These are phyloP conservation scores for Gyrodon lividus DNA, from an alignment of 768 basidiomycete species.

Conservation along the genomic window DNA sequence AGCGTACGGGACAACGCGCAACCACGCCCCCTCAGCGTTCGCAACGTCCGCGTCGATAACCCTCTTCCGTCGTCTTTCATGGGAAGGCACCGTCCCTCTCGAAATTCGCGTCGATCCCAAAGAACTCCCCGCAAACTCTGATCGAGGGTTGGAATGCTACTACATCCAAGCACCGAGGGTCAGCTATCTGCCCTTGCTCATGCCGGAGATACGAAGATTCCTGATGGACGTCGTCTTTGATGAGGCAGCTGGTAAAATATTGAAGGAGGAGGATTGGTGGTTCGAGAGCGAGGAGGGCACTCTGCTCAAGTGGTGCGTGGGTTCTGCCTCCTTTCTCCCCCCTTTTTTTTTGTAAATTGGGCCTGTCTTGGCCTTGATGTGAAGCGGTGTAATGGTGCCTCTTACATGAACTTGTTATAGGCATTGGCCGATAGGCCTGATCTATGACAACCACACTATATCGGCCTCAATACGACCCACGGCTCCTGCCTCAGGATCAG, in stretches of 20 bases:
- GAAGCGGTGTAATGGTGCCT: background rate
- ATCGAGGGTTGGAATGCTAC: conserved; percentile 87
- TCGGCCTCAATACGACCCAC: conserved; percentile 51
- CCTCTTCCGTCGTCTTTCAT: conserved; percentile 83
- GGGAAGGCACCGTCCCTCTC: conserved; percentile 89
- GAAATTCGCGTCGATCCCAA: conserved; percentile 88
- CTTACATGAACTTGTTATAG: conserved; percentile 42
- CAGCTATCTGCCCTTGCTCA: conserved; percentile 87
- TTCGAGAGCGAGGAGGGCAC: conserved; percentile 88
- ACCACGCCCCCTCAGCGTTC: conserved; percentile 45
- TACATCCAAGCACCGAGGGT: conserved; percentile 90
- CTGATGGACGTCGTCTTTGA: conserved; percentile 92
- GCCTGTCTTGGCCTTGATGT: background rate
- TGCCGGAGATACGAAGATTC: conserved; percentile 86
- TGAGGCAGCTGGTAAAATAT: conserved; percentile 67
- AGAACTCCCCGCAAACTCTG: conserved; percentile 86
- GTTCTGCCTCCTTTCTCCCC: background rate
- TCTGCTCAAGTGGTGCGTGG: conserved; percentile 79
- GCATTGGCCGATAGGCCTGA: conserved; percentile 97
- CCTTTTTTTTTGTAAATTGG: background rate
- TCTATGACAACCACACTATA: conserved; percentile 84
- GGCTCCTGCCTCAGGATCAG: conserved; percentile 40
- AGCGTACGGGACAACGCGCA: conserved; percentile 51
- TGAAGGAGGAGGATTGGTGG: conserved; percentile 96
- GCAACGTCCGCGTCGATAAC: conserved; percentile 64